Evolutionary conservation across 1,139 yeast species (phyloP).

Genomic region (Yamadazyma atmosphaerica): DNA sequence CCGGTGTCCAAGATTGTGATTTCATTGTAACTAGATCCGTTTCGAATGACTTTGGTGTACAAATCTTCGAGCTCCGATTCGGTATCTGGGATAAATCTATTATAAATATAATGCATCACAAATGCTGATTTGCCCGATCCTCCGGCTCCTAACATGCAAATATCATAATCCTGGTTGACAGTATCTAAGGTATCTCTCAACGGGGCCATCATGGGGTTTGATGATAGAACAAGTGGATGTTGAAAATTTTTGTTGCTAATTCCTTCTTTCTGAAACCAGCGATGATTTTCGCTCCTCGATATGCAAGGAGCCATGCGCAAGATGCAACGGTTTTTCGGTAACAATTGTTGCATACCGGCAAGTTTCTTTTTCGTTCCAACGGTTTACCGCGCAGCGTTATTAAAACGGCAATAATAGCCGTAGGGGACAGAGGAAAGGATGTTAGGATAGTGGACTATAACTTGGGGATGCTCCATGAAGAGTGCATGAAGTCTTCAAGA

Average conservation of each 20-base stretch:
- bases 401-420: constrained; percentile 2
- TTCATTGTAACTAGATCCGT: constrained; percentile 20
- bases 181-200: constrained; percentile 22
- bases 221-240: too few species aligned
- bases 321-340: constrained; percentile 2
- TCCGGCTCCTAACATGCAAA: constrained; percentile 34
- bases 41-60: constrained; percentile 27
- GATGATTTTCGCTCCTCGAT: neutral
- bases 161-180: constrained; percentile 28
- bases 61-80: constrained; percentile 31
- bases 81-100: constrained; percentile 19
- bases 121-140: constrained; percentile 33
- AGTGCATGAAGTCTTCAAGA: too few species aligned
- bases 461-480: too few species aligned
- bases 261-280: too few species aligned
- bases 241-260: too few species aligned
- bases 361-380: neutral
- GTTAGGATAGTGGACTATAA: too few species aligned
- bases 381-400: neutral
- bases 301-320: neutral
- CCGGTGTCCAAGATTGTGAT: constrained; percentile 30
- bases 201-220: constrained; percentile 5
- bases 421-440: neutral
- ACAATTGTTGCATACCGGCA: neutral
- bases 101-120: constrained; percentile 25